phyloP scores from a whole-genome alignment of 768 basidiomycete genomes.

The Suillus brevipes region DNA sequence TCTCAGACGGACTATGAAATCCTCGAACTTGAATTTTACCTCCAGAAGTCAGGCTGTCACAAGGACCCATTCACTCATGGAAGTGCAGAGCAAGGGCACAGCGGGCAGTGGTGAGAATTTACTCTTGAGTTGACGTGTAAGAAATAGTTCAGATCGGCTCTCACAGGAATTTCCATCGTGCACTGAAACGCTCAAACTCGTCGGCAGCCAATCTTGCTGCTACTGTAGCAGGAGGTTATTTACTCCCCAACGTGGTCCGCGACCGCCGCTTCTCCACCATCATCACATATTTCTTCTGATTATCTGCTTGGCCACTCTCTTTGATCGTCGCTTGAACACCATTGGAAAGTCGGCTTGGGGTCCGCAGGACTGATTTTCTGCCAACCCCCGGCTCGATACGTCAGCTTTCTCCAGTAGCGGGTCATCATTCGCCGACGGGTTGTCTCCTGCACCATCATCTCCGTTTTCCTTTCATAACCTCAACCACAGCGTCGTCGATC shows the following conservation, averaged over 20 bases:
- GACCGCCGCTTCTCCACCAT: constrained; percentile 60
- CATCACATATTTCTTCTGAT: constrained; percentile 63
- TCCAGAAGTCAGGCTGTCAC: constrained; percentile 56
- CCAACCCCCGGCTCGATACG: constrained; percentile 76
- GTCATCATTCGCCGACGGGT: constrained; percentile 43
- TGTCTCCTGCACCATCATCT: constrained; percentile 61
- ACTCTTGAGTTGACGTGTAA: constrained; percentile 3
- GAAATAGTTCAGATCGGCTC: background rate
- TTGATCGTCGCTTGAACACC: constrained; percentile 53
- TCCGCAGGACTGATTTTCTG: constrained; percentile 78
- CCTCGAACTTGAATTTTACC: constrained; percentile 79
- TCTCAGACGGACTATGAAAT: constrained; percentile 51
- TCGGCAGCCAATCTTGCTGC: constrained; percentile 33
- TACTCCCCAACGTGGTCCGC: constrained; percentile 52
- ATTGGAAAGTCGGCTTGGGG: constrained; percentile 89
- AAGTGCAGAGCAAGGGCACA: constrained; percentile 59
- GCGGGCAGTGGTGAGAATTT: constrained; percentile 56
- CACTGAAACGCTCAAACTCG: constrained; percentile 49
- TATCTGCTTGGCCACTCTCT: constrained; percentile 55
- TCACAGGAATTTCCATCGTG: constrained; percentile 77
- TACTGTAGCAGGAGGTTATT: constrained; percentile 56
- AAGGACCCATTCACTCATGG: constrained; percentile 80
- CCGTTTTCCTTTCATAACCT: constrained; percentile 58
- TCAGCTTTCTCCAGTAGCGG: constrained; percentile 43
- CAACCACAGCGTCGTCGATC: constrained; percentile 74